phyloP scores from a whole-genome alignment of 768 basidiomycete species.

The Dioszegia crocea region DNA sequence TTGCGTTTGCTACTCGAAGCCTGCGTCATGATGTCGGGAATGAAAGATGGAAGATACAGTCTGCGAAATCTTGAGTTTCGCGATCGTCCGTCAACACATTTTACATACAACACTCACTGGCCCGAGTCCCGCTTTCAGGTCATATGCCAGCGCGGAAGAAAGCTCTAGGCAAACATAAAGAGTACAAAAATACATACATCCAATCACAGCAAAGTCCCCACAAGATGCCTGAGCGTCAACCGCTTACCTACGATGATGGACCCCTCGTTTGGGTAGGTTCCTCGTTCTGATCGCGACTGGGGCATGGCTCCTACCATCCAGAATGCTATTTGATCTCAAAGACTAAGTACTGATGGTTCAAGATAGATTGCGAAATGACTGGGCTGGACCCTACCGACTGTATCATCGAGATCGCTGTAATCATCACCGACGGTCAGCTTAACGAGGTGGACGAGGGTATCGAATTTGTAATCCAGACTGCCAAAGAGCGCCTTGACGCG shows the following conservation, averaged over 20 bases:
- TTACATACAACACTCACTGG: too few species aligned
- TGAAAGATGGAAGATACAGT: neutral
- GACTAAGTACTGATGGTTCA: neutral
- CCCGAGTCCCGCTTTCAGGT: neutral
- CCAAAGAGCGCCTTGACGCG: conserved; percentile 67
- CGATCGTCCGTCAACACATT: too few species aligned
- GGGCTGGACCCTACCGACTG: conserved; percentile 41
- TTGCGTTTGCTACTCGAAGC: conserved; percentile 27
- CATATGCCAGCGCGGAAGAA: conserved; percentile 1
- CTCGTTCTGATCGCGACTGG: neutral
- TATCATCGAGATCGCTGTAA: conserved; percentile 68
- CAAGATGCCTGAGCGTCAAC: neutral
- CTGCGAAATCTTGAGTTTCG: too few species aligned
- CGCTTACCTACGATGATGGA: conserved; percentile 39
- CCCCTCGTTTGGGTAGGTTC: conserved; percentile 45
- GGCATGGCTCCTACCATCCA: neutral
- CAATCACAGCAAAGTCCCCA: neutral
- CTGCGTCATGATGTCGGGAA: conserved; percentile 16
- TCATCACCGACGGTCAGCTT: conserved; percentile 82
- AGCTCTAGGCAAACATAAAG: neutral
- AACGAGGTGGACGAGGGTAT: conserved; percentile 76
- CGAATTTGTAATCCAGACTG: conserved; percentile 67
- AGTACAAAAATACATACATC: neutral
- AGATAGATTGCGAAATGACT: conserved; percentile 47
- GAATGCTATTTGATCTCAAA: neutral